These are phyloP conservation scores for Beauveria australis DNA, from an alignment of 2,329 filamentous ascomycete genomes.

Conservation along the genomic window DNA sequence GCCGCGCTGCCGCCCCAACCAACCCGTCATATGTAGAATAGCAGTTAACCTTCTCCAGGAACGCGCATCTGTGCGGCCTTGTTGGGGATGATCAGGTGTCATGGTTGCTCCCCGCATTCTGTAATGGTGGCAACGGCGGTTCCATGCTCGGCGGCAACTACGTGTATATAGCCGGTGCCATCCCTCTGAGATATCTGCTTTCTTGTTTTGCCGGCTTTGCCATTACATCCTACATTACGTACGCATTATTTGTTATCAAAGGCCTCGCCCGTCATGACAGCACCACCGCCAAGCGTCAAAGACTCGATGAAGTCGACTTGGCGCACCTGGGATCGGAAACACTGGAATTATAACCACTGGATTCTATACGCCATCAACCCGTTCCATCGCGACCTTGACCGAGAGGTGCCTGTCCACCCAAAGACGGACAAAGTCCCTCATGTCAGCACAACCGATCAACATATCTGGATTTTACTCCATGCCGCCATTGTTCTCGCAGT, in stretches of 20 bases:
- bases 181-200: neutral
- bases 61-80: neutral
- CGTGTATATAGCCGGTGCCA: neutral
- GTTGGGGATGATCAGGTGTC: neutral
- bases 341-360: constrained; percentile 23
- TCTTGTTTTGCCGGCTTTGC: neutral
- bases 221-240: neutral
- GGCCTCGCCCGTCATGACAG: neutral
- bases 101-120: constrained; percentile 1
- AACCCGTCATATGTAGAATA: neutral
- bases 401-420: constrained; percentile 25
- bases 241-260: neutral
- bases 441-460: constrained; percentile 23
- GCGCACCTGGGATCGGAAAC: constrained; percentile 18
- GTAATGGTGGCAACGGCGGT: neutral
- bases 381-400: constrained; percentile 20
- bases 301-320: constrained; percentile 31
- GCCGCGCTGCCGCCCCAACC: constrained; percentile 7
- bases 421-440: constrained; percentile 31
- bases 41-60: neutral
- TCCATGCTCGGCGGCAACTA: neutral
- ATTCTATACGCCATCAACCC: constrained; percentile 21
- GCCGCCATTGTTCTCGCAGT: constrained; percentile 25
- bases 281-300: constrained; percentile 12
- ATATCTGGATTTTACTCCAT: constrained; percentile 31